These are phyloP conservation scores for Lentinula sp. DNA, from an alignment of 768 basidiomycete species.

Conservation along the genomic window DNA sequence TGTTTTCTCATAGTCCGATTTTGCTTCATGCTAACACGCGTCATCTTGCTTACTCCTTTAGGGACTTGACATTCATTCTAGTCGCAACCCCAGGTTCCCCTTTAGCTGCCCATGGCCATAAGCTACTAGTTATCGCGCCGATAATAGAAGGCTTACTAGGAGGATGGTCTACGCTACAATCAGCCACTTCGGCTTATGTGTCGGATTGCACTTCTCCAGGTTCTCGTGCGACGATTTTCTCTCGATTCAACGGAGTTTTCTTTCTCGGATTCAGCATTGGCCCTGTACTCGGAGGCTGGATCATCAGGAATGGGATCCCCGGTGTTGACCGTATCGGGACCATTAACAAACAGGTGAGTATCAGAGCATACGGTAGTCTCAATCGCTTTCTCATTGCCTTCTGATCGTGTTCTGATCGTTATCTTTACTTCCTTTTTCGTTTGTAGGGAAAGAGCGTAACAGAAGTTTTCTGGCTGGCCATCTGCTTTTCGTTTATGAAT, in stretches of 20 bases:
- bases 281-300: constrained; percentile 63
- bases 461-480: constrained; percentile 42
- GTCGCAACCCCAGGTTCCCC: constrained; percentile 65
- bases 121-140: constrained; percentile 73
- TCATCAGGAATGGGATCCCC: constrained; percentile 34
- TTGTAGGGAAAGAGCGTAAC: constrained; percentile 27
- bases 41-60: constrained; percentile 21
- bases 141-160: constrained; percentile 79
- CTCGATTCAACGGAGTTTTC: constrained; percentile 71
- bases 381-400: background rate
- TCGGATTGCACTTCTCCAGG: constrained; percentile 84
- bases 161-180: constrained; percentile 73
- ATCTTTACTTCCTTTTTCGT: background rate
- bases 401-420: background rate
- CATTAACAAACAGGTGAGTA: background rate
- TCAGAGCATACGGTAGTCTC: background rate
- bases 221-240: constrained; percentile 68
- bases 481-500: constrained; percentile 38
- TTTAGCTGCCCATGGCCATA: constrained; percentile 63
- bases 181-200: constrained; percentile 75
- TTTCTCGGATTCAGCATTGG: constrained; percentile 75
- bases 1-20: background rate
- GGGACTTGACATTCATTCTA: constrained; percentile 80
- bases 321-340: constrained; percentile 9
- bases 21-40: background rate